A percentile compares a stretch with the other conserved stretches of the same genome.
phyloP scores from a whole-genome alignment of 2,329 filamentous ascomycete species.

The Dactylellina parvicollis region DNA sequence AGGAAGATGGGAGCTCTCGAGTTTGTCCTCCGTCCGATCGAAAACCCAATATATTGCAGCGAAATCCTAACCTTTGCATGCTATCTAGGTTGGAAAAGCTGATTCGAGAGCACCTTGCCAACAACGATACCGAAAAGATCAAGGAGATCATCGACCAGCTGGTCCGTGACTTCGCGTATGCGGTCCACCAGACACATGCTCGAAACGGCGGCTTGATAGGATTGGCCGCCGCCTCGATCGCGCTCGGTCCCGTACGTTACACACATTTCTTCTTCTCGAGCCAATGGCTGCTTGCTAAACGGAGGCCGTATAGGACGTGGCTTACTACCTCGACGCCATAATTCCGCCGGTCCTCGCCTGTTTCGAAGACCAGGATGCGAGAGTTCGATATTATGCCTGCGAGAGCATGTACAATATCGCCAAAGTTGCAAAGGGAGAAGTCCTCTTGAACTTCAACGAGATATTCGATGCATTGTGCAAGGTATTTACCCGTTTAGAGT shows the following conservation, averaged over 20 bases:
- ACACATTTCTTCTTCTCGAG: constrained; percentile 30
- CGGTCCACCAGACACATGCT: constrained; percentile 94
- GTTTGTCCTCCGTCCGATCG: constrained; percentile 67
- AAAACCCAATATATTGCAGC: not conserved
- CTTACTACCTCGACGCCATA: constrained; percentile 89
- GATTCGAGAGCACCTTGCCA: constrained; percentile 82
- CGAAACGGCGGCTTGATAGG: constrained; percentile 96
- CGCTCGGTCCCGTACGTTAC: constrained; percentile 81
- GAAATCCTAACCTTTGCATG: constrained; percentile 23
- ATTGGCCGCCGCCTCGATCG: constrained; percentile 92
- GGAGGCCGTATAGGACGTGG: constrained; percentile 75
- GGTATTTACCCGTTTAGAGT: constrained; percentile 66
- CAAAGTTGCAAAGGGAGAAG: constrained; percentile 98
- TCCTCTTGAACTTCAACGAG: constrained; percentile 95
- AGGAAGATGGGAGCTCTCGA: constrained; percentile 95
- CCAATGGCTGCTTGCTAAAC: constrained; percentile 38
- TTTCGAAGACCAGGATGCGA: constrained; percentile 95
- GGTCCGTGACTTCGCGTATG: constrained; percentile 97
- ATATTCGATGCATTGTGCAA: constrained; percentile 98
- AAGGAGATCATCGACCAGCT: constrained; percentile 92
- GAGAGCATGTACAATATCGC: constrained; percentile 99
- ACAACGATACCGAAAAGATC: constrained; percentile 81
- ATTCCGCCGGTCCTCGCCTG: constrained; percentile 96
- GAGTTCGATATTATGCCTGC: constrained; percentile 96
- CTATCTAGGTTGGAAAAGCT: constrained; percentile 88